Percentiles rank a stretch among this genome's conserved stretches.
phyloP scores from a whole-genome alignment of 192 early-diverging fungal genomes.

The Mortierella claussenii region DNA sequence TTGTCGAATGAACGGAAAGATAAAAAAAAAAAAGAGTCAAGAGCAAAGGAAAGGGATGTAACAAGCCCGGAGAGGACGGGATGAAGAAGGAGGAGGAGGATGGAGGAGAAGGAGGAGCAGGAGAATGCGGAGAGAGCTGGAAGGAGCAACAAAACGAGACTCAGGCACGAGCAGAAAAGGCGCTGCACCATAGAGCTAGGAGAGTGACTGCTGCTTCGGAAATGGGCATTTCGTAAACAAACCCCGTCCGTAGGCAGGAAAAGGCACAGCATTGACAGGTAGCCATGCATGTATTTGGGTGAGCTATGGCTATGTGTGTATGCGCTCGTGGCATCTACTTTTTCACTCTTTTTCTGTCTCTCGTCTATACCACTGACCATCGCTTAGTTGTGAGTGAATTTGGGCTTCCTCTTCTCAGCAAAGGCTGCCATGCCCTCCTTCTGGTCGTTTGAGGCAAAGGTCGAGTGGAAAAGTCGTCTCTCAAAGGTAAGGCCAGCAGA shows the following conservation, averaged over 20 bases:
- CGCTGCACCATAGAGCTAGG: too few relatives aligned
- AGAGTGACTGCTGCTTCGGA: constrained; percentile 3
- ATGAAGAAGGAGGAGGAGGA: constrained; percentile 12
- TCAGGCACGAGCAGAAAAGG: constrained; percentile 2
- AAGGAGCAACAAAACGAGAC: constrained; percentile 10
- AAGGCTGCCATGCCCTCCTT: constrained; percentile 98
- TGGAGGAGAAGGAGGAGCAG: constrained; percentile 2
- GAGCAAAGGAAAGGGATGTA: neutral
- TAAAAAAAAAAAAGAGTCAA: neutral
- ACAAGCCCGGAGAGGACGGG: neutral
- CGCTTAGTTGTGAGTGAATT: constrained; percentile 85
- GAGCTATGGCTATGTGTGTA: too few relatives aligned
- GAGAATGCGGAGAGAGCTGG: neutral
- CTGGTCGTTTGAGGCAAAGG: constrained; percentile 93
- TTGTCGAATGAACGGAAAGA: constrained; percentile 12
- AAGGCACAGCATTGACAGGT: too few relatives aligned
- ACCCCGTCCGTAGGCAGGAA: too few relatives aligned
- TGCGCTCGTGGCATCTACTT: neutral
- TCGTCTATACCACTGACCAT: neutral
- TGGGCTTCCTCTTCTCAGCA: constrained; percentile 89
- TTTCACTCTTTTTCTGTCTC: neutral
- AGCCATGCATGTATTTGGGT: too few relatives aligned
- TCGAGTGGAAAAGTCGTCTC: constrained; percentile 92
- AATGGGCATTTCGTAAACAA: neutral
- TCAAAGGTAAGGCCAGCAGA: constrained; percentile 89